Evolutionary conservation across 768 basidiomycete species (phyloP).

Genomic region (Tubosaeta sp.): DNA sequence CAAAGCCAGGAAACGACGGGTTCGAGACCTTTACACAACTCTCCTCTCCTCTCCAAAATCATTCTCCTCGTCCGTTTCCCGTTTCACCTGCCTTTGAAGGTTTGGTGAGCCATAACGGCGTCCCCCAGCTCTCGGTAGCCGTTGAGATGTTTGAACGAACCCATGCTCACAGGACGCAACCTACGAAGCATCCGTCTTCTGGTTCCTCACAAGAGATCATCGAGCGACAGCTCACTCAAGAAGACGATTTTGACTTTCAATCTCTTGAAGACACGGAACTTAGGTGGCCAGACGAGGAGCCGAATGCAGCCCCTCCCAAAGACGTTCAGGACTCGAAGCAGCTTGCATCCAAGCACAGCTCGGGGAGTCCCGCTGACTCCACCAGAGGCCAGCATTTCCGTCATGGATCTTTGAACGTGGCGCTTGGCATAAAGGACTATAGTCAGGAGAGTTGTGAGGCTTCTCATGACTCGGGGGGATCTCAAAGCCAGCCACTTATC

Average conservation of each 20-base stretch:
- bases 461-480: slow-evolving; percentile 1
- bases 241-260: slow-evolving; percentile 16
- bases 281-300: slow-evolving; percentile 27
- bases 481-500: slow-evolving; percentile 29
- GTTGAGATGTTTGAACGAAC: slow-evolving; percentile 19
- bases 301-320: not conserved
- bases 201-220: slow-evolving; percentile 40
- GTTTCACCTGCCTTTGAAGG: slow-evolving; percentile 21
- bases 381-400: slow-evolving; percentile 14
- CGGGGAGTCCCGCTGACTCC: slow-evolving; percentile 1
- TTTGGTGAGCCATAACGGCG: slow-evolving; percentile 8
- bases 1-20: not conserved
- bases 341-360: not conserved
- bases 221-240: slow-evolving; percentile 48
- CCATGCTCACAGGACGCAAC: slow-evolving; percentile 2
- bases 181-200: slow-evolving; percentile 22
- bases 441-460: not conserved
- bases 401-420: slow-evolving; percentile 22
- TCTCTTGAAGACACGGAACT: slow-evolving; percentile 15
- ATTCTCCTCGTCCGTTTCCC: slow-evolving; percentile 11
- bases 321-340: not conserved
- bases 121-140: slow-evolving; percentile 9
- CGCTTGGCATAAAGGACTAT: not conserved
- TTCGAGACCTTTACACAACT: slow-evolving; percentile 17
- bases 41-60: slow-evolving; percentile 18